Evolutionary conservation across 371 early-diverging fungal genomes (phyloP).

Genomic region (Synchytrium microbalum): DNA sequence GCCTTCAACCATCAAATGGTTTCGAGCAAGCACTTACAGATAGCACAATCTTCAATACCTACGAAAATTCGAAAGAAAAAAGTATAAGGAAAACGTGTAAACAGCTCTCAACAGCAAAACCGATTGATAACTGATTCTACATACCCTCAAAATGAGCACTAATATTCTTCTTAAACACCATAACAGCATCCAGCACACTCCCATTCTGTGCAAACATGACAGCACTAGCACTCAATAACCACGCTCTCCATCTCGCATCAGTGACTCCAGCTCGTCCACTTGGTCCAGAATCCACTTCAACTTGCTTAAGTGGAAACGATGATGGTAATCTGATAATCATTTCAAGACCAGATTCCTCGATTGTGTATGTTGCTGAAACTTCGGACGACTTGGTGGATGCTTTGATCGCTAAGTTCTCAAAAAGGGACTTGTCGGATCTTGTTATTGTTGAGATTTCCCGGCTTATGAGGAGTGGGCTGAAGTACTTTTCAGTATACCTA

Average conservation of each 20-base stretch:
- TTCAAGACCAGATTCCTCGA: constrained; percentile 84
- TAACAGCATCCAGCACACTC: constrained; percentile 69
- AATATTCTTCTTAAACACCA: constrained; percentile 71
- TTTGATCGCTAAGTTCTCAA: constrained; percentile 59
- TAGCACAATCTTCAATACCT: constrained; percentile 4
- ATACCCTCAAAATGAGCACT: constrained; percentile 83
- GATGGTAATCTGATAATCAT: constrained; percentile 71
- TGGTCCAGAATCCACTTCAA: constrained; percentile 64
- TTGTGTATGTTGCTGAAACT: constrained; percentile 63
- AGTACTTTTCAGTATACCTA: constrained; percentile 64
- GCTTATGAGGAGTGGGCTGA: constrained; percentile 57
- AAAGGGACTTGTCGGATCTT: constrained; percentile 29
- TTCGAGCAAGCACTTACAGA: constrained; percentile 5
- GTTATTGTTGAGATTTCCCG: constrained; percentile 47
- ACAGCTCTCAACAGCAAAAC: constrained; percentile 55
- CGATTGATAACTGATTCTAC: constrained; percentile 93
- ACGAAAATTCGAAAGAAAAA: constrained; percentile 2
- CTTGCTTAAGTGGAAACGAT: constrained; percentile 73
- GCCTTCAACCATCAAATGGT: no score
- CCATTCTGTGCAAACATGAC: constrained; percentile 78
- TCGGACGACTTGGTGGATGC: constrained; percentile 59
- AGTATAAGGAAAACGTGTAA: constrained; percentile 5
- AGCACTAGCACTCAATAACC: constrained; percentile 73
- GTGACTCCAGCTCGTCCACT: constrained; percentile 67
- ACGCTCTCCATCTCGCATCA: constrained; percentile 82